A percentile compares a stretch with the other conserved stretches of the same genome.
phyloP scores from a whole-genome alignment of 176 grass and related monocot genomes.

The Carex pumila region DNA sequence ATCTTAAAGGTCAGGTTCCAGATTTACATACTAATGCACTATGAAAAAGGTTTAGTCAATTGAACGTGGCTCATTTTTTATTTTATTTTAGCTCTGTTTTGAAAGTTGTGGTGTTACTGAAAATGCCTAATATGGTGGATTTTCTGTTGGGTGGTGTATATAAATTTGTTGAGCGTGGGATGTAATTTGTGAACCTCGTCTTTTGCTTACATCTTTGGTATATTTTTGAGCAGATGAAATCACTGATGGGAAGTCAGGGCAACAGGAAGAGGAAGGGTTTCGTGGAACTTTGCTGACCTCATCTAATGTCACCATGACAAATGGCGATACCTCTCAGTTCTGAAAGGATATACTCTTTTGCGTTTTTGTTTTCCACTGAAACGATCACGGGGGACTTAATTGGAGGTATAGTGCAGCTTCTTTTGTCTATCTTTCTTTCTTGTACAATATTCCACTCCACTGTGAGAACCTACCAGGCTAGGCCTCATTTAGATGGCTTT shows the following conservation, averaged over 20 bases:
- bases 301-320: constrained; percentile 34
- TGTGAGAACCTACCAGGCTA: not conserved
- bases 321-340: not conserved
- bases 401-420: not conserved
- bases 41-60: not conserved
- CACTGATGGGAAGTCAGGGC: constrained; percentile 48
- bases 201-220: constrained; percentile 24
- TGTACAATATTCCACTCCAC: not conserved
- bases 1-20: not conserved
- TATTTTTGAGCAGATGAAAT: constrained; percentile 67
- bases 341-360: not conserved
- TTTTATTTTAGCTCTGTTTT: not conserved
- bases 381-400: not conserved
- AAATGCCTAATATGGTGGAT: not conserved
- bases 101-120: not conserved
- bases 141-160: not conserved
- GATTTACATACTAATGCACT: not conserved
- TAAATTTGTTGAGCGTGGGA: not conserved
- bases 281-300: constrained; percentile 80
- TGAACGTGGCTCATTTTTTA: not conserved
- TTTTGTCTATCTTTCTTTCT: not conserved
- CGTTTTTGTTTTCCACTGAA: not conserved
- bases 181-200: not conserved
- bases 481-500: not conserved
- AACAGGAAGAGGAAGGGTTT: constrained; percentile 75